Evolutionary conservation across 257 asterid species (phyloP).

Genomic region (Echium plantagineum): DNA sequence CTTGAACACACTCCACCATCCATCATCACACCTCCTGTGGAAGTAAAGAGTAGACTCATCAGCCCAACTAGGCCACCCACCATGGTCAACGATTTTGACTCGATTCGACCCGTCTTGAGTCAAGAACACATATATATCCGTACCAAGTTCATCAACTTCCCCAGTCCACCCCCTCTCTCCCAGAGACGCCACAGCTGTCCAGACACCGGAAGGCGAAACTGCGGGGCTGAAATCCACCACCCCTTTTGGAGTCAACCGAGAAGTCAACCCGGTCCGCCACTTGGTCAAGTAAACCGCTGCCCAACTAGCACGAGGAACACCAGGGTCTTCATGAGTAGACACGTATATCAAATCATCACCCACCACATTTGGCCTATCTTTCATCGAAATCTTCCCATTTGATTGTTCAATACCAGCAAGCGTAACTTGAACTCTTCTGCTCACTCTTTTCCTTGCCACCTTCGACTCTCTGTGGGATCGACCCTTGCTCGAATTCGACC

Average conservation of each 20-base stretch:
- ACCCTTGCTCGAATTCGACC: no score
- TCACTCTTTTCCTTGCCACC: no score
- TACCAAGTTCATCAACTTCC: slow-evolving; percentile 56
- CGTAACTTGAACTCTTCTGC: slow-evolving; percentile 35
- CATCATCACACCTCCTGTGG: slow-evolving; percentile 64
- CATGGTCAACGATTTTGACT: slow-evolving; percentile 63
- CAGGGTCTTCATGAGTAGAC: slow-evolving; percentile 74
- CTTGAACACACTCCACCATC: slow-evolving; percentile 85
- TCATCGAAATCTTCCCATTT: slow-evolving; percentile 44
- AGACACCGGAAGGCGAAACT: slow-evolving; percentile 73
- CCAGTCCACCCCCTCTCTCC: slow-evolving; percentile 74
- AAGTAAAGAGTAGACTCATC: slow-evolving; percentile 72
- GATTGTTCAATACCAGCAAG: slow-evolving; percentile 34
- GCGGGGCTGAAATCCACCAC: slow-evolving; percentile 85
- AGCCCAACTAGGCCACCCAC: slow-evolving; percentile 94
- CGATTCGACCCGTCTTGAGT: slow-evolving; percentile 71
- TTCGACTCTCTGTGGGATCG: no score
- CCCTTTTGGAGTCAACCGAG: slow-evolving; percentile 55
- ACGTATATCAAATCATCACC: slow-evolving; percentile 56
- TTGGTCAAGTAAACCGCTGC: slow-evolving; percentile 78
- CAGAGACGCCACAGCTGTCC: slow-evolving; percentile 86
- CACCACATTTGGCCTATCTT: slow-evolving; percentile 61
- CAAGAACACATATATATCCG: slow-evolving; percentile 55
- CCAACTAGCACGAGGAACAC: slow-evolving; percentile 74
- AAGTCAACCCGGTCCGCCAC: slow-evolving; percentile 42